A percentile compares a stretch with the other conserved stretches of the same genome.
phyloP scores from a whole-genome alignment of 495 filamentous ascomycete species.

The Bacidia rubella region DNA sequence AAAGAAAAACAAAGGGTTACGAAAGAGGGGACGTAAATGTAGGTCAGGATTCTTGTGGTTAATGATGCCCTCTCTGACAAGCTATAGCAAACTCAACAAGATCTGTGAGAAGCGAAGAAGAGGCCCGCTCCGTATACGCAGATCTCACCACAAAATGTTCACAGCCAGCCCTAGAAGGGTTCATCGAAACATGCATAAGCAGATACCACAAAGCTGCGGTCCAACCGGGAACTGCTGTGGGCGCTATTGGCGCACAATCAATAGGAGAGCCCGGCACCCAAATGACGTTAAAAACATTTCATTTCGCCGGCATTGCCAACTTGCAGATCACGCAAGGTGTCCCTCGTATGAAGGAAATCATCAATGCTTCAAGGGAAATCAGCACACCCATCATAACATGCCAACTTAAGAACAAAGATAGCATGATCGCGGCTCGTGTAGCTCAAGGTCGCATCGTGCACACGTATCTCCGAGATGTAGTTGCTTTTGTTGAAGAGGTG shows the following conservation, averaged over 20 bases:
- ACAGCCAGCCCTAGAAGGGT: slow-evolving; percentile 50
- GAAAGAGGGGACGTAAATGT: too few relatives aligned
- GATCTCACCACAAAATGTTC: slow-evolving; percentile 48
- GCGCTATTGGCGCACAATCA: slow-evolving; percentile 91
- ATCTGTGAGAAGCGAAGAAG: too few relatives aligned
- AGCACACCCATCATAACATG: slow-evolving; percentile 90
- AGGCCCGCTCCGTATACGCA: too few relatives aligned
- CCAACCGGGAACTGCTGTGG: slow-evolving; percentile 93
- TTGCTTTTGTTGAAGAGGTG: slow-evolving; percentile 64
- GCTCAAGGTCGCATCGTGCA: slow-evolving; percentile 90
- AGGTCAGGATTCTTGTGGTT: too few relatives aligned
- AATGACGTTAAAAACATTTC: slow-evolving; percentile 99
- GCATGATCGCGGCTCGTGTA: slow-evolving; percentile 62
- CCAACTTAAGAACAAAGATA: slow-evolving; percentile 53
- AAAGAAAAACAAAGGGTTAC: too few relatives aligned
- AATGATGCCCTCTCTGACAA: too few relatives aligned
- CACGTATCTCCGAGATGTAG: slow-evolving; percentile 57
- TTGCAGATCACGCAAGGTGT: slow-evolving; percentile 99
- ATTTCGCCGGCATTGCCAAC: slow-evolving; percentile 97
- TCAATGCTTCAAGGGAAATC: slow-evolving; percentile 87
- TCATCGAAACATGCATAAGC: slow-evolving; percentile 67
- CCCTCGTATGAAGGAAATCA: slow-evolving; percentile 98
- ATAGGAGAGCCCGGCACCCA: slow-evolving; percentile 98
- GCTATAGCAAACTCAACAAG: too few relatives aligned
- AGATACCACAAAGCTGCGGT: slow-evolving; percentile 86